These are phyloP conservation scores for Akanthomyces uredinophilus DNA, from an alignment of 2,329 filamentous ascomycete species.

Conservation along the genomic window DNA sequence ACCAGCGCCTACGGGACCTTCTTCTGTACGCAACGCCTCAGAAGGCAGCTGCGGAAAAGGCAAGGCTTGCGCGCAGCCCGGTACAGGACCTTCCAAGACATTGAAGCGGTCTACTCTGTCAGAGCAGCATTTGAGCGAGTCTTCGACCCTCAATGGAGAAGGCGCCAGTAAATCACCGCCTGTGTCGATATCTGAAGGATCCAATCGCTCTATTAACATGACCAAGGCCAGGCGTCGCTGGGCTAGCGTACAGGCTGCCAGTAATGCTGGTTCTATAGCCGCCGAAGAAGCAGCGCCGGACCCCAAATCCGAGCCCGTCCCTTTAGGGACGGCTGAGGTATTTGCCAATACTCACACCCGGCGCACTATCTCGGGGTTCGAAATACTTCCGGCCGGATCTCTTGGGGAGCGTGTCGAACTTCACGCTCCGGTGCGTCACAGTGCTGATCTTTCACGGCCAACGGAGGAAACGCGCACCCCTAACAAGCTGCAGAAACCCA, in stretches of 20 bases:
- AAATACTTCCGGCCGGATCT: conserved; percentile 13
- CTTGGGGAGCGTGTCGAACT: conserved; percentile 10
- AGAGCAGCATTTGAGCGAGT: conserved; percentile 4
- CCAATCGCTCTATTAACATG: neutral
- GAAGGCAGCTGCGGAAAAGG: conserved; percentile 15
- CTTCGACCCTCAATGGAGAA: neutral
- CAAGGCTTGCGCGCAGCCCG: conserved; percentile 16
- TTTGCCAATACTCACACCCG: conserved; percentile 7
- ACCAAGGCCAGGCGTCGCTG: neutral
- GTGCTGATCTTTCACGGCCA: neutral
- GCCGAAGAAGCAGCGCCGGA: neutral
- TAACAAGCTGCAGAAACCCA: conserved; percentile 11
- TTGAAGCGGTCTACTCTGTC: conserved; percentile 4
- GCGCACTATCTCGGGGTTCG: conserved; percentile 10
- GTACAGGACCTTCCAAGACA: neutral
- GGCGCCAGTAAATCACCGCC: neutral
- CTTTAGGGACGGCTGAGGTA: conserved; percentile 1
- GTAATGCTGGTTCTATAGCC: neutral
- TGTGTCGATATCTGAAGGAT: neutral
- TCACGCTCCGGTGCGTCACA: neutral
- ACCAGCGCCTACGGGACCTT: neutral
- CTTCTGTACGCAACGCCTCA: neutral
- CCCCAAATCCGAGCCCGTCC: neutral
- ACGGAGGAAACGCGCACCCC: neutral
- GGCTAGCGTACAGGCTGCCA: neutral